Base-by-base conservation (phyloP, 2,329 filamentous ascomycete genomes). In the Cadophora gregata region DNA sequence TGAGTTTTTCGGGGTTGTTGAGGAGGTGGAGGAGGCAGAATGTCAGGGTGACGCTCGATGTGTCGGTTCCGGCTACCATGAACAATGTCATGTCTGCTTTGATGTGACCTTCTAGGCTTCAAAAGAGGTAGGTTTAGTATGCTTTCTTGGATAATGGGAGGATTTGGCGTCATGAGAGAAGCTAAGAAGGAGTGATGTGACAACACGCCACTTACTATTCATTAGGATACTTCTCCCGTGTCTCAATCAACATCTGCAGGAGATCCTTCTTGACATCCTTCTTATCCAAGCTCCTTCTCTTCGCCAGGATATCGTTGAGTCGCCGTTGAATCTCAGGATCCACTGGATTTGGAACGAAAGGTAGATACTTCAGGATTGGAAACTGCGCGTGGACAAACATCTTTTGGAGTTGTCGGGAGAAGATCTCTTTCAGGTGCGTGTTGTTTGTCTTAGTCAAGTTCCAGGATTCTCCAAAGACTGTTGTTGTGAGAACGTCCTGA, bases 1-100 rank as follows among this genome's bases (percentile, higher is more conserved):
- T 68, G 25, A 84, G 71, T 27, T 73, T 73, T 1, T 72, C 60
- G 0, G 82, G 83, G 68, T 85, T 80, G 67, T 80, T 81, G 50
- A 86, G 74, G 1, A 88, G 78, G 68, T 82, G 80, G 70, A 64
- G n/a, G 1, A 68, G 14, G 4, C 68, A 69, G 47, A 67, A 67
- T 33, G 63, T 67, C 1, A 65, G 53, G 1, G 69, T 70, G 5
- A 63, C 47, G 62, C 62, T 64, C 5, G 64, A 65, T 1, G 67
- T 69, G 36, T 70, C 69, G 25, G 64, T 67, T 7, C 69, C 69
- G 1, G 69, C 69, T 42, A 70, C 65, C 68, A 73, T 70, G 38
- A 73, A 73, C 9, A 72, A 25, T 4, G 51, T 55, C 69, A 72
- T 72, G 50, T 72, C 69, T 5, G 67, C 66, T 36, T 50, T 45